Base-by-base conservation (phyloP, 2,329 filamentous ascomycete genomes). In the Aaosphaeria pasadenensis region DNA sequence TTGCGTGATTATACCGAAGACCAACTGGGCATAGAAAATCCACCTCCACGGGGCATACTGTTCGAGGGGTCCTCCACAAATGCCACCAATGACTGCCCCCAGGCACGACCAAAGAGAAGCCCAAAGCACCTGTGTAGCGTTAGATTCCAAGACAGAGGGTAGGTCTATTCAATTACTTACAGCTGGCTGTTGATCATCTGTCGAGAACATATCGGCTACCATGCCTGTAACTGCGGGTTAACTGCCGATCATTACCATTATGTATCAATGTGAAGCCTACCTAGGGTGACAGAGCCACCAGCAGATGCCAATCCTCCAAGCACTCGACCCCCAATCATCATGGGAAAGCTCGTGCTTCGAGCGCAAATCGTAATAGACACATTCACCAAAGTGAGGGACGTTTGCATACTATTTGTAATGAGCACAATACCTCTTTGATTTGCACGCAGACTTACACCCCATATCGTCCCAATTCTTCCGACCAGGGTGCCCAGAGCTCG, bases 11-110 rank as follows among this genome's bases (percentile, higher is more conserved):
- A 70, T 83, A 29, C 89, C 89, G 46, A 94, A 85, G 54, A 91
- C 89, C 51, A 94, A 81, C 69, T 91, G 88, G 53, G 91, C 86
- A 87, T 88, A 94, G 67, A 92, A 90, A 48, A 78, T 83, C 85
- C 85, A 91, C 54, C 79, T 78, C 88, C 88, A 92, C 11, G 81
- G 73, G 1, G 88, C 74, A 54, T 81, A 83, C 32, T 80, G 69
- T 65, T 90, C 80, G 13, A 86, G 81, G 56, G 89, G 89, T 0
- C 87, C 88, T 58, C 88, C 88, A 24, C 89, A 87, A 86, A 91
- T 85, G 5, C 88, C 87, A 0, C 88, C 87, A 1, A 91, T 75
- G 5, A 89, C 82, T 1, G 85, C 86, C n/a, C 84, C 85, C 30
- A 80, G 82, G 6, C 3, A 87, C 0, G 33, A 85, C 71, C 4